Evolutionary conservation across 352 stramenopile genomes (phyloP), one percentile per base, ranked within the genome.

Genomic region (Paralagenidium karlingii): DNA sequence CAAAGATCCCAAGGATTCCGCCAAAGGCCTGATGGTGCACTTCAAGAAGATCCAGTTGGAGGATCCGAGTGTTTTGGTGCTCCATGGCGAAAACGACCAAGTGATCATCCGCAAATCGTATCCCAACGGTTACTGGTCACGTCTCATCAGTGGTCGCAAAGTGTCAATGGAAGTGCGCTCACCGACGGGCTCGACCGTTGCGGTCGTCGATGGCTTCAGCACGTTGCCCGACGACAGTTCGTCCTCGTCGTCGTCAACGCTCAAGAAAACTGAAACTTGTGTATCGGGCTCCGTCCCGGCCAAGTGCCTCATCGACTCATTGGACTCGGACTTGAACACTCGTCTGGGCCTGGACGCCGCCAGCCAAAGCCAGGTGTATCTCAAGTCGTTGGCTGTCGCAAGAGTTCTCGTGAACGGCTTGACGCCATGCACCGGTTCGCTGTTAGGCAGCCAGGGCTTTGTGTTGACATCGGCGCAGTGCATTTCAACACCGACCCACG

Each of bases 381-480:
- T 59, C 18, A 52, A 51, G 26, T 22, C 51, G 1, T 47, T 55
- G 25, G 46, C 51, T 0, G 41, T 59, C 15, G 51, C 34, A 12
- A 47, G 55, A 15, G 49, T 61, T 21, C 47, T 62, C 7, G 40
- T 65, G 20, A 48, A 56, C 27, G 48, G 52, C 15, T 45, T 47
- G 3, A 47, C 37, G n/a, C 46, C 51, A 10, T 59, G 51, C 47
- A 47, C 46, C 2, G 51, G 51, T 15, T 16, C 42, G 29, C 24
- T 59, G 10, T 25, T 59, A 5, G 38, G 51, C 3, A 29, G 48
- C 18, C 31, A 15, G 13, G 34, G 29, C 1, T 65, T 58, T 43
- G 58, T 65, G 13, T 32, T 65, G 22, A 65, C 55, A 2, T 40
- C 55, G 9, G 39, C 47, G n/a, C 47, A 56, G 20, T 65, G 55